phyloP scores from a whole-genome alignment of 805 yeast genomes.

The Kuraishia ogatae region DNA sequence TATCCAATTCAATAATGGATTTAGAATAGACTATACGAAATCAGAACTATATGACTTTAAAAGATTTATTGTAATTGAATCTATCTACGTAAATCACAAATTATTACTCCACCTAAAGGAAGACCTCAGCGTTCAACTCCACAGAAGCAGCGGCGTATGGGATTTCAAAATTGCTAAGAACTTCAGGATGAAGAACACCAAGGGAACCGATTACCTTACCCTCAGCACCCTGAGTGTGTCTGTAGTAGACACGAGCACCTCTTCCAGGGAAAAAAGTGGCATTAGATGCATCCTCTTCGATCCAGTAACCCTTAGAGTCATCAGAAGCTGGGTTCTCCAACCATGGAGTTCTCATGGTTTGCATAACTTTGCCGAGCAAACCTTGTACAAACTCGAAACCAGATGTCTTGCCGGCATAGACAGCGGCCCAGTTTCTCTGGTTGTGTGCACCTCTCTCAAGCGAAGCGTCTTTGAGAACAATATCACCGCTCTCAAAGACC shows the following conservation, averaged over 20 bases:
- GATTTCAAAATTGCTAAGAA: slow-evolving; percentile 74
- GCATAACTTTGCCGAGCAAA: slow-evolving; percentile 88
- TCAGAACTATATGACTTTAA: background rate
- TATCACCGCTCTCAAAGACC: slow-evolving; percentile 94
- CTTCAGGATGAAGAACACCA: slow-evolving; percentile 96
- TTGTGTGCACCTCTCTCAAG: slow-evolving; percentile 87
- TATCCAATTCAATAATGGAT: too few relatives aligned
- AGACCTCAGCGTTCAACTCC: slow-evolving; percentile 84
- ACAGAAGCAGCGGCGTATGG: slow-evolving; percentile 90
- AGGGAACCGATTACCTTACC: slow-evolving; percentile 65
- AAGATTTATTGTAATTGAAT: background rate
- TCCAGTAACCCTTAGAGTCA: slow-evolving; percentile 77
- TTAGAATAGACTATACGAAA: background rate
- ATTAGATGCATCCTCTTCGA: slow-evolving; percentile 57
- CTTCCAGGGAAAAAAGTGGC: slow-evolving; percentile 93
- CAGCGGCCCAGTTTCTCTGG: slow-evolving; percentile 92
- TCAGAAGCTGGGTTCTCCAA: slow-evolving; percentile 44
- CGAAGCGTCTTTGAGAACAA: slow-evolving; percentile 72
- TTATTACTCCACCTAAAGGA: slow-evolving; percentile 38
- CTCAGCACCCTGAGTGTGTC: slow-evolving; percentile 51
- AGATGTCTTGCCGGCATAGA: slow-evolving; percentile 89
- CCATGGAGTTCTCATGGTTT: slow-evolving; percentile 89
- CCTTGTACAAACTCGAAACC: slow-evolving; percentile 96
- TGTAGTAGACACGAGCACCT: slow-evolving; percentile 81
- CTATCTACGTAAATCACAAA: background rate